Base-by-base conservation (phyloP, 805 yeast species). In the Metschnikowia similis region DNA sequence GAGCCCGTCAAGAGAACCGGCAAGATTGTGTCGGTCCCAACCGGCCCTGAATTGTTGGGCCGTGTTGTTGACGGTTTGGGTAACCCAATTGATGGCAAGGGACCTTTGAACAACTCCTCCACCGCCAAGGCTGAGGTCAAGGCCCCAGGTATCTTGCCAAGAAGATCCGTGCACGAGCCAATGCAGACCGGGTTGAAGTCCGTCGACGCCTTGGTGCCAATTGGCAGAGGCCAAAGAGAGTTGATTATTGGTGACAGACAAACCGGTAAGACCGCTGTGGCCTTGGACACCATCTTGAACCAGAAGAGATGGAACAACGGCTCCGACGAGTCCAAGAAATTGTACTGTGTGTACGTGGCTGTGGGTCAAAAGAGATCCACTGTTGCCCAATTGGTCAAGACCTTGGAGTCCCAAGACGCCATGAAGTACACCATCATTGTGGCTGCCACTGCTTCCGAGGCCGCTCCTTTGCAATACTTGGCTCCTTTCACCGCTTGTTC, bases 161-260 rank as follows among this genome's bases (percentile, higher is more conserved):
- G 99, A 85, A 88, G 86, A 70, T 89, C 97, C 56, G 99, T 94
- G 64, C 84, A 74, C 81, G 99, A 94, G 84, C 99, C 99, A 75
- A 94, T 94, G 87, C 99, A 94, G 83, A 92, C 99, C 69, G 99
- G 99, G 86, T 86, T 94, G 72, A 94, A 94, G 83, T 85, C 97
- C 58, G 97, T 94, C 66, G 99, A 94, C 74, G 92, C 99, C 72
- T 85, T 94, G 69, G 99, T 94, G 77, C 99, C 99, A 77, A 78
- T 94, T 67, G 99, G 99, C 74, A 94, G 99, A 87, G 99, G 99
- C 77, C 99, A 94, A 82, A 94, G 99, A 89, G 99, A 94, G 84
- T 82, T 94, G 87, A 92, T 92, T 70, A 92, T 92, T 74, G 99
- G 99, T 86, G 99, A 92, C 79, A 92, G 99, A 84, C 99, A 94